Evolutionary conservation across 345 rosid genomes (phyloP).

Genomic region (Pugionium cornutum): DNA sequence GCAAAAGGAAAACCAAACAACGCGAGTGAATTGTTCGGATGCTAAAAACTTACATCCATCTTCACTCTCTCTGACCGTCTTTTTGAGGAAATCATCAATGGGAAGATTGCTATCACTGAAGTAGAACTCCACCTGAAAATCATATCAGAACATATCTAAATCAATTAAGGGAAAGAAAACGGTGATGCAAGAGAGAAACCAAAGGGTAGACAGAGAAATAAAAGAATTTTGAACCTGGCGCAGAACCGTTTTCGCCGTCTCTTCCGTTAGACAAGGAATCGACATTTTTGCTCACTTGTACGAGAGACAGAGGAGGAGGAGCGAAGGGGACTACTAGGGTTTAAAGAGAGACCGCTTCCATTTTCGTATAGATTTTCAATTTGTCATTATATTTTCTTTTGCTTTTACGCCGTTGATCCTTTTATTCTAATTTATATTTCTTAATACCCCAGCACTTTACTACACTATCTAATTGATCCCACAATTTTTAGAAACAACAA

Average conservation of each 20-base stretch:
- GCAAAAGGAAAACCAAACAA: not conserved
- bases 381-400: not conserved
- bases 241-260: conserved; percentile 62
- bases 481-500: not conserved
- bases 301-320: not conserved
- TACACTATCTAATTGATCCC: not conserved
- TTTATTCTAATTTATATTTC: not conserved
- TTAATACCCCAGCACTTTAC: not conserved
- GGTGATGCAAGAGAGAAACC: not conserved
- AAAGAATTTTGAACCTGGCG: conserved; percentile 57
- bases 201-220: conserved; percentile 1
- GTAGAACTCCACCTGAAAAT: conserved; percentile 85
- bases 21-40: not conserved
- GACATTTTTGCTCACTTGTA: conserved; percentile 48
- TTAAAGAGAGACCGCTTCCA: conserved; percentile 22
- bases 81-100: conserved; percentile 70
- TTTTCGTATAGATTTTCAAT: conserved; percentile 9
- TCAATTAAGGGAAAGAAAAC: not conserved
- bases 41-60: conserved; percentile 64
- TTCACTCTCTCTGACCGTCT: conserved; percentile 58
- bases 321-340: conserved; percentile 32
- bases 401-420: not conserved
- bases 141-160: not conserved
- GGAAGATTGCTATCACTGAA: conserved; percentile 95
- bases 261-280: conserved; percentile 59